A percentile compares a stretch with the other conserved stretches of the same genome.
These are phyloP conservation scores for Sphagnum tenellum DNA, from an alignment of 225 moss, liverwort and hornwort species.

Conservation along the genomic window DNA sequence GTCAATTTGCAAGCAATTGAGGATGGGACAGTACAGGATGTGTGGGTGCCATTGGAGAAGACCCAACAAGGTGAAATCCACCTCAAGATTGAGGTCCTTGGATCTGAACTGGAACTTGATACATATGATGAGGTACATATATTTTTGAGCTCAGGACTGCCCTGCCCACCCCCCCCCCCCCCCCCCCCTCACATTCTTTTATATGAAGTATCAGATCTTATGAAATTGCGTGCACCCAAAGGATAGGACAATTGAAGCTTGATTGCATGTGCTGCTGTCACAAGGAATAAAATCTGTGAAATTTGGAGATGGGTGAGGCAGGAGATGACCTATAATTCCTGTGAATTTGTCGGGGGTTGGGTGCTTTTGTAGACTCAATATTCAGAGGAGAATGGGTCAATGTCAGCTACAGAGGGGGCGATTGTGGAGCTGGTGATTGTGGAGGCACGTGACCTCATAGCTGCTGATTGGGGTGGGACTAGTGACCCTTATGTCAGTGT, in stretches of 20 bases:
- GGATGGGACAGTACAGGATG: slow-evolving; percentile 58
- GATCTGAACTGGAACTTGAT: slow-evolving; percentile 43
- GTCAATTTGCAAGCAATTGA: slow-evolving; percentile 96
- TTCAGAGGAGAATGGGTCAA: slow-evolving; percentile 32
- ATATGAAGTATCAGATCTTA: too few species aligned
- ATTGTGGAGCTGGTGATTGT: slow-evolving; percentile 63
- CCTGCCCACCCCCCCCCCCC: too few species aligned
- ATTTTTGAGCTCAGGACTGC: too few species aligned
- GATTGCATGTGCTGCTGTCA: too few species aligned
- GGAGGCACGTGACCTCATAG: slow-evolving; percentile 77
- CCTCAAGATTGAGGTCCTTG: slow-evolving; percentile 75
- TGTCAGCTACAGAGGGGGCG: slow-evolving; percentile 44
- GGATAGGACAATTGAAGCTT: too few species aligned
- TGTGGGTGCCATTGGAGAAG: slow-evolving; percentile 93
- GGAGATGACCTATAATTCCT: too few species aligned
- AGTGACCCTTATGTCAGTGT: slow-evolving; percentile 99
- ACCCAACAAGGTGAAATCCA: slow-evolving; percentile 93
- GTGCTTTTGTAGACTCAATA: slow-evolving; percentile 37
- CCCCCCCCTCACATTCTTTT: too few species aligned
- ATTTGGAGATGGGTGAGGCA: too few species aligned
- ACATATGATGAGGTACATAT: slow-evolving; percentile 7
- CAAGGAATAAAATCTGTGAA: too few species aligned
- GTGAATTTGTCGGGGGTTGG: background rate
- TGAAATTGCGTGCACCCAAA: too few species aligned
- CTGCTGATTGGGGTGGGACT: slow-evolving; percentile 88